Percentiles rank a stretch among this genome's conserved stretches.
Evolutionary conservation across 2,329 filamentous ascomycete species (phyloP).

Genomic region (Cytospora schulzeri): DNA sequence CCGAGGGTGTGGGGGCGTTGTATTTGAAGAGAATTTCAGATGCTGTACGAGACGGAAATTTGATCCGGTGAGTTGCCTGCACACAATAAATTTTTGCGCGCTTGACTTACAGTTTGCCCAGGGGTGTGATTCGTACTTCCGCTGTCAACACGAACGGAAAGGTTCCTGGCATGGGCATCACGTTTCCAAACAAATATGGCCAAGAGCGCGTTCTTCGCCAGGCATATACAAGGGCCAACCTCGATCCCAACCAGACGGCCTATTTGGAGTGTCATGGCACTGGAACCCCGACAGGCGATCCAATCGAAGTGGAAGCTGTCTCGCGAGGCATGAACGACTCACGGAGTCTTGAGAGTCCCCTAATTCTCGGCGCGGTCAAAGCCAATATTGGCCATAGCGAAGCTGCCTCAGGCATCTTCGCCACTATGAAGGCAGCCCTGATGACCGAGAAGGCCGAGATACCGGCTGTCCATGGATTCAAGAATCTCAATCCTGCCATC

Average conservation of each 20-base stretch:
- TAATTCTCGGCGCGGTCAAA: constrained; percentile 39
- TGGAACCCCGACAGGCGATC: constrained; percentile 7
- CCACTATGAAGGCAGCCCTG: constrained; percentile 29
- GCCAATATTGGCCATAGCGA: constrained; percentile 31
- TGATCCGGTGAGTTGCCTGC: constrained; percentile 34
- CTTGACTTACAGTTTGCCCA: no score
- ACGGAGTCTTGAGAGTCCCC: constrained; percentile 36
- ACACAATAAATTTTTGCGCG: no score
- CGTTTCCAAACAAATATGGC: constrained; percentile 32
- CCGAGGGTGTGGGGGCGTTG: constrained; percentile 48
- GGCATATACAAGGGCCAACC: constrained; percentile 48
- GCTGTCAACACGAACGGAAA: constrained; percentile 46
- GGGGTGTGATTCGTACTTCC: constrained; percentile 41
- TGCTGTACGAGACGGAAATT: constrained; percentile 51
- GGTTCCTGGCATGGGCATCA: constrained; percentile 34
- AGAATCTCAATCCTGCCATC: constrained; percentile 23
- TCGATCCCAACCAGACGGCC: constrained; percentile 42
- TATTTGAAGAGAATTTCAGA: constrained; percentile 50
- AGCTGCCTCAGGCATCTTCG: constrained; percentile 29
- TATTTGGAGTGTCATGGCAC: constrained; percentile 26
- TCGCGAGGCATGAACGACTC: constrained; percentile 36
- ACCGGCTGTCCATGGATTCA: constrained; percentile 23
- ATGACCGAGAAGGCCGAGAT: constrained; percentile 27
- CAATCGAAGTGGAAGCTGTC: constrained; percentile 1
- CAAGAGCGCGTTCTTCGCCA: constrained; percentile 43